phyloP scores from a whole-genome alignment of 768 basidiomycete genomes.

The Boletus reticulatus region DNA sequence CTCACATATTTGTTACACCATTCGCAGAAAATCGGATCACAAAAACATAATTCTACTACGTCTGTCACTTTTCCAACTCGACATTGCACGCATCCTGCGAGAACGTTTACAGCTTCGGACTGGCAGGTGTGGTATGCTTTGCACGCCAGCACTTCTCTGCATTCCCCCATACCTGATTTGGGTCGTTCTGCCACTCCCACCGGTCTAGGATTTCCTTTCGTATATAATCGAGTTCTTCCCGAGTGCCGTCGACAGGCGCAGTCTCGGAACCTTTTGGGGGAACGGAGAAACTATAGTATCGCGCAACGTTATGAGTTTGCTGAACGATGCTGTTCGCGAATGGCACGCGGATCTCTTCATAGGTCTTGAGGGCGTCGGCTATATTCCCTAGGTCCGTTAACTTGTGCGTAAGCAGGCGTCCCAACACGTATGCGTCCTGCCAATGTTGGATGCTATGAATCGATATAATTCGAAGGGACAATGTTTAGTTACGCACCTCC shows the following conservation, averaged over 20 bases:
- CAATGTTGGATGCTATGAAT: neutral
- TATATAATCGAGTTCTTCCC: slow-evolving; percentile 5
- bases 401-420: slow-evolving; percentile 25
- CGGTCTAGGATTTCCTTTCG: slow-evolving; percentile 11
- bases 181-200: slow-evolving; percentile 20
- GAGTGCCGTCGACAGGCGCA: neutral
- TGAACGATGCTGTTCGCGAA: slow-evolving; percentile 25
- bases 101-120: neutral
- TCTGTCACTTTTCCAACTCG: no score
- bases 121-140: neutral
- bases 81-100: no score
- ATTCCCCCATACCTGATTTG: slow-evolving; percentile 5
- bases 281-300: slow-evolving; percentile 20
- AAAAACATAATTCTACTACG: no score
- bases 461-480: neutral
- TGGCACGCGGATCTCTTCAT: slow-evolving; percentile 33
- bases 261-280: neutral
- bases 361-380: slow-evolving; percentile 26
- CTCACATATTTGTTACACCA: no score
- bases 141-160: slow-evolving; percentile 10
- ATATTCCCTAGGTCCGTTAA: slow-evolving; percentile 23
- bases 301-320: slow-evolving; percentile 19
- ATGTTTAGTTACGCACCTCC: slow-evolving; percentile 33
- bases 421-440: slow-evolving; percentile 33
- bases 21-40: no score